These are phyloP conservation scores for Euphrasia arctica DNA, from an alignment of 305 asterid genomes.

Conservation along the genomic window DNA sequence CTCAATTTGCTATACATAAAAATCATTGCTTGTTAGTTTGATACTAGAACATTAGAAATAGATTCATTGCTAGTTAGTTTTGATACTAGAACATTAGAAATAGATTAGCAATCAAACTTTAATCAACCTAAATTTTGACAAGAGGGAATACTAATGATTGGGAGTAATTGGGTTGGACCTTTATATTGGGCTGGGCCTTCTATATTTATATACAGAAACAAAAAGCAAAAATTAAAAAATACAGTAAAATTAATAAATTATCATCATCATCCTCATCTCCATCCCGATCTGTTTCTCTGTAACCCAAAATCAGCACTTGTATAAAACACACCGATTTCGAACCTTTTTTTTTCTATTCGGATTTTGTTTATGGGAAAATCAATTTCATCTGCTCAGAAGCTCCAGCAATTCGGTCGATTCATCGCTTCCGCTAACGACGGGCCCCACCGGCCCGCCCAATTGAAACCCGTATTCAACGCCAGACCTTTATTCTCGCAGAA, in stretches of 20 bases:
- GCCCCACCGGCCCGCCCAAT: slow-evolving; percentile 41
- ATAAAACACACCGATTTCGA: neutral
- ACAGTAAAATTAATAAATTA: neutral
- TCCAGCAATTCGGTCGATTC: slow-evolving; percentile 52
- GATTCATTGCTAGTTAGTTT: too few species aligned
- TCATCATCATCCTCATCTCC: neutral
- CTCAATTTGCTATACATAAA: too few species aligned
- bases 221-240: neutral
- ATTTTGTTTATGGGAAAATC: slow-evolving; percentile 63
- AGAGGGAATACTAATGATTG: too few species aligned
- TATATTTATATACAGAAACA: too few species aligned
- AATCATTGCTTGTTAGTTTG: too few species aligned
- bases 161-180: too few species aligned
- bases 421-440: slow-evolving; percentile 40
- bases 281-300: neutral
- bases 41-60: too few species aligned
- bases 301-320: neutral
- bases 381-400: slow-evolving; percentile 44
- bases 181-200: too few species aligned
- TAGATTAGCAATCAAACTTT: too few species aligned
- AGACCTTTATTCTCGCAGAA: slow-evolving; percentile 36
- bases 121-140: too few species aligned
- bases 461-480: slow-evolving; percentile 37
- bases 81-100: too few species aligned
- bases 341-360: slow-evolving; percentile 20